Evolutionary conservation across 2,329 filamentous ascomycete genomes (phyloP), one percentile per base, ranked within the genome.

Genomic region (Coniochaeta hoffmannii): DNA sequence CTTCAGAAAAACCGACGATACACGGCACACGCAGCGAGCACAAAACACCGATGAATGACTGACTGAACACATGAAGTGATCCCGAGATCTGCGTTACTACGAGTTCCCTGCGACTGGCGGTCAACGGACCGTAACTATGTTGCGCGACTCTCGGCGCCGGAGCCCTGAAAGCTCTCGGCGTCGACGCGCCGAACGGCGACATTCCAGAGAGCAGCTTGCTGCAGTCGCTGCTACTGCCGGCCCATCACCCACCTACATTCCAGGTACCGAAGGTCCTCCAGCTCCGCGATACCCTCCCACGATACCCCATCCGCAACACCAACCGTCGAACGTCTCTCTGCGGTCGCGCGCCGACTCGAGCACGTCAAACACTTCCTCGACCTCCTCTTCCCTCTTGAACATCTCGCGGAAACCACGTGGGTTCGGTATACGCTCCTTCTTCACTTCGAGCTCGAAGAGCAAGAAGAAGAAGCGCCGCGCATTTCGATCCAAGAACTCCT

Each of bases 91-190:
- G 19, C 14, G 41, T 22, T 46, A 44, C 38, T 30, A 9, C 15
- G 8, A 41, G 7, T 19, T 34, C 28, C 31, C 24, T 50, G 30
- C 11, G 10, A 19, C 24, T 31, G 26, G 31, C 49, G 49, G 31
- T 51, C 26, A 51, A 51, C 49, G 11, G 10, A 1, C 49, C 49
- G 3, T 26, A 14, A 58, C 30, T 67, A 81, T 78, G 77, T 77
- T 80, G 77, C 73, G 76, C 72, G 74, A 77, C 65, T 71, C 74
- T 69, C 78, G 78, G 68, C 77, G 76, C 65, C 76, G 79, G 72
- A 82, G 79, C 71, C 77, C 76, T 56, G 79, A 81, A 63, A 75
- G 75, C 72, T 75, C 74, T 66, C 73, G 76, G 66, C 76, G 79
- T 67, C 77, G 78, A 72, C 71, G 71, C 68, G 73, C 71, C 64